phyloP scores from a whole-genome alignment of 768 basidiomycete genomes.

The Mrakia frigida region DNA sequence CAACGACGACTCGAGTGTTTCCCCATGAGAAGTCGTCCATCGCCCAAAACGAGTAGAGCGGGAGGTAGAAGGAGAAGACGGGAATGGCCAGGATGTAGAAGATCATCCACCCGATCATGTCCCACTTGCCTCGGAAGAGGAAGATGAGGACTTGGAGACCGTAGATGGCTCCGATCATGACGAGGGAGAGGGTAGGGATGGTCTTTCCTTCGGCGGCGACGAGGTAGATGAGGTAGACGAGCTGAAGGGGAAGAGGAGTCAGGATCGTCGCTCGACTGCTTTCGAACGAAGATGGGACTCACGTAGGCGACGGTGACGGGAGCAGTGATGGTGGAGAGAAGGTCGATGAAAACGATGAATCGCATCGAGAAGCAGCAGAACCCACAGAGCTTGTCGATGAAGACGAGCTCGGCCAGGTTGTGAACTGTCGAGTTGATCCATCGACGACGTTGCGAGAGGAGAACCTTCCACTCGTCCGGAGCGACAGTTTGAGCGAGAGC shows the following conservation, averaged over 20 bases:
- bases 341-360: slow-evolving; percentile 94
- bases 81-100: slow-evolving; percentile 96
- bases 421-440: slow-evolving; percentile 99
- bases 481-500: slow-evolving; percentile 92
- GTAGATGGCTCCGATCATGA: slow-evolving; percentile 92
- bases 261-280: background rate
- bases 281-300: background rate
- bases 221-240: slow-evolving; percentile 80
- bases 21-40: slow-evolving; percentile 92
- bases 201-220: slow-evolving; percentile 61
- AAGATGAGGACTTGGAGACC: slow-evolving; percentile 91
- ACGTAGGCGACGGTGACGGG: slow-evolving; percentile 56
- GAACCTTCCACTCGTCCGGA: slow-evolving; percentile 88
- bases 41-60: slow-evolving; percentile 91
- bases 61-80: slow-evolving; percentile 85
- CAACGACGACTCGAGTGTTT: slow-evolving; percentile 64
- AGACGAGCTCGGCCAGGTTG: slow-evolving; percentile 87
- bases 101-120: slow-evolving; percentile 94
- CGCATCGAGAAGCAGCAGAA: slow-evolving; percentile 99
- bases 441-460: slow-evolving; percentile 92
- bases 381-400: slow-evolving; percentile 61
- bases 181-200: slow-evolving; percentile 73
- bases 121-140: slow-evolving; percentile 88
- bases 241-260: slow-evolving; percentile 49
- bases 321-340: slow-evolving; percentile 76